Evolutionary conservation across 1,284 basidiomycete genomes (phyloP), one percentile per base, ranked within the genome.

Genomic region (Ceratobasidium sp.): DNA sequence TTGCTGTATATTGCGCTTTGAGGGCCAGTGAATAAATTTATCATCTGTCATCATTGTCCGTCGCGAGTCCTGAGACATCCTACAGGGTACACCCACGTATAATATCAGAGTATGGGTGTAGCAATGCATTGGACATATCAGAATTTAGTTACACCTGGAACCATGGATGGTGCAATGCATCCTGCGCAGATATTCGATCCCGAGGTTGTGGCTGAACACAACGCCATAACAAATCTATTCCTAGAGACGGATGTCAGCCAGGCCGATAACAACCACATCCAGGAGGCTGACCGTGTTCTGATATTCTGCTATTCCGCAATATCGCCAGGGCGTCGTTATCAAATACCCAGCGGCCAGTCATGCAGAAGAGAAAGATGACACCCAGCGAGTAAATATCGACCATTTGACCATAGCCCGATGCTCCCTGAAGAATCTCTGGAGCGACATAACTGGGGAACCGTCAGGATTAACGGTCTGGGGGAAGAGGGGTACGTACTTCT

Each of bases 391-490:
- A 75, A 0, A 75, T 66, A 51, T 75, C 73, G 2, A 75, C 73
- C 73, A 75, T 75, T 65, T 75, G 73, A 43, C 73, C 73, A 66
- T 75, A 75, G 15, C 73, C 73, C 44, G 73, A 29, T 34, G 51
- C 73, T 37, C 73, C 73, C 46, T 66, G 61, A 13, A 75, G 52
- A 22, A 75, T 75, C 40, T 75, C 73, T 2, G 73, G 73, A 29
- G 73, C 73, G 4, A 75, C 73, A 57, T 75, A 75, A 57, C 73
- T 75, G 19, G 37, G n/a, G 19, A 34, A 29, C 25, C 46, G 32
- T 51, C 4, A 52, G 37, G 1, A 34, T 37, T n/a, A 34, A 40
- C 9, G 40, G 17, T 29, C 34, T 13, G 22, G 25, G n/a, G 6
- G 46, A 43, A 51, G 43, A 29, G 25, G n/a, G 34, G 5, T 0